phyloP scores from a whole-genome alignment of 75 land plant species.

The Cupressus sempervirens region DNA sequence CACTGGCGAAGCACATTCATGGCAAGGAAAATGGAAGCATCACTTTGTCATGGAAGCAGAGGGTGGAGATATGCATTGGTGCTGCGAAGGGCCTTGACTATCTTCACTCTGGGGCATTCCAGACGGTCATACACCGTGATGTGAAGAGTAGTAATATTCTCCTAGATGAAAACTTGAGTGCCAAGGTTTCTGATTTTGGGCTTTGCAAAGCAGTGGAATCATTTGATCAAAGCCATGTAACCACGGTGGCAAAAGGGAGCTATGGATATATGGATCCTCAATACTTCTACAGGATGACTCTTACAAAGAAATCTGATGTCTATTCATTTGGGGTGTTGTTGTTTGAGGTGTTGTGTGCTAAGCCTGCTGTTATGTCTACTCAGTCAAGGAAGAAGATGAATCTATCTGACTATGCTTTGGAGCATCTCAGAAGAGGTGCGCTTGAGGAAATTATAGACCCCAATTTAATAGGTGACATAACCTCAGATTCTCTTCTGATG shows the following conservation, averaged over 20 bases:
- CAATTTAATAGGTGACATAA: background rate
- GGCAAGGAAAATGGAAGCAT: background rate
- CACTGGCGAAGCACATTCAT: conserved; percentile 13
- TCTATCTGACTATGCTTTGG: conserved; percentile 23
- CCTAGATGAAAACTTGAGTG: conserved; percentile 12
- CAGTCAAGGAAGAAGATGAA: conserved; percentile 22
- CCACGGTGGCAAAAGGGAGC: conserved; percentile 28
- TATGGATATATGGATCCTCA: conserved; percentile 30
- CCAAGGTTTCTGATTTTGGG: conserved; percentile 33
- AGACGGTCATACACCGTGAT: too few species aligned
- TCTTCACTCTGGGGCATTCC: too few species aligned
- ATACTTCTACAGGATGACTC: conserved; percentile 16
- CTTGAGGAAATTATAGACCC: too few species aligned
- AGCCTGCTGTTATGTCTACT: background rate
- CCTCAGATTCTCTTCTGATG: conserved; percentile 19
- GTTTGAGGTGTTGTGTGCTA: too few species aligned
- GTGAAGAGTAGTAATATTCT: too few species aligned
- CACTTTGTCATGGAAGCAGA: conserved; percentile 15
- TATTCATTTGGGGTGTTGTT: background rate
- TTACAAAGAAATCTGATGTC: too few species aligned
- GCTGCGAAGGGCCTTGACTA: too few species aligned
- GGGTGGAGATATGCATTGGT: too few species aligned
- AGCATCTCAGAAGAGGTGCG: too few species aligned
- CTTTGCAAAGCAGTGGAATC: conserved; percentile 22
- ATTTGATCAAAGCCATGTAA: conserved; percentile 22